phyloP scores from a whole-genome alignment of 2,329 filamentous ascomycete genomes.

The Emergomyces orientalis region DNA sequence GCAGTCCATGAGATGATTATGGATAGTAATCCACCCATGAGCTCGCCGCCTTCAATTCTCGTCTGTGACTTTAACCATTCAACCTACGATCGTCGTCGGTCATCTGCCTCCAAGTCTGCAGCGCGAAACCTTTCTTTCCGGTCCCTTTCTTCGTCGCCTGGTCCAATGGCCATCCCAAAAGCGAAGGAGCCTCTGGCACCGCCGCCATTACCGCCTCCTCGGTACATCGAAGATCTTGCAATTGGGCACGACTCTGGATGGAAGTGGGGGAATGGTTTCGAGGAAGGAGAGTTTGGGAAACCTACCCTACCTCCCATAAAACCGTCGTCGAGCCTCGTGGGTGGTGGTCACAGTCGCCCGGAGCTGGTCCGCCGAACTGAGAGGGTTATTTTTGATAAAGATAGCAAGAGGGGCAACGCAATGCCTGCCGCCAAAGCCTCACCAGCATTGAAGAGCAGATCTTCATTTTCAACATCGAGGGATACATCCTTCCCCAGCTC shows the following conservation, averaged over 20 bases:
- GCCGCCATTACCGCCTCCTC: constrained; percentile 56
- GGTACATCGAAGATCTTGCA: constrained; percentile 47
- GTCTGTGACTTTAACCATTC: constrained; percentile 31
- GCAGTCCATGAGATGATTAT: constrained; percentile 30
- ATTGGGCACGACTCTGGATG: constrained; percentile 53
- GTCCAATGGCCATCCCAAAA: constrained; percentile 56
- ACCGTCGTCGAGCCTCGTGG: constrained; percentile 43
- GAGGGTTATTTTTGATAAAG: constrained; percentile 10
- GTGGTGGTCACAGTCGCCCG: constrained; percentile 32
- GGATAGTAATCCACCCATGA: constrained; percentile 34
- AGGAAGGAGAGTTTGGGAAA: constrained; percentile 36
- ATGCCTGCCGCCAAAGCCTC: constrained; percentile 11
- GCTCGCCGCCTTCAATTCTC: constrained; percentile 35
- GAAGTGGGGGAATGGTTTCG: constrained; percentile 51
- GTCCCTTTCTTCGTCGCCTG: constrained; percentile 36
- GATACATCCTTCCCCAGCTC: constrained; percentile 9
- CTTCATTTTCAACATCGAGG: background rate
- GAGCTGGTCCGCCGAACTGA: constrained; percentile 25
- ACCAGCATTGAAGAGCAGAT: constrained; percentile 1
- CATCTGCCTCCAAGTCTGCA: constrained; percentile 28
- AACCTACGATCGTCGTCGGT: constrained; percentile 21
- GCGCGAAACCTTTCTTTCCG: constrained; percentile 35
- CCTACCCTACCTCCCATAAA: constrained; percentile 37
- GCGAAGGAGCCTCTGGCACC: constrained; percentile 43
- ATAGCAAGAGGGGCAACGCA: background rate